Evolutionary conservation across 2,329 filamentous ascomycete genomes (phyloP).

Genomic region (Lasiodiplodia citricola): DNA sequence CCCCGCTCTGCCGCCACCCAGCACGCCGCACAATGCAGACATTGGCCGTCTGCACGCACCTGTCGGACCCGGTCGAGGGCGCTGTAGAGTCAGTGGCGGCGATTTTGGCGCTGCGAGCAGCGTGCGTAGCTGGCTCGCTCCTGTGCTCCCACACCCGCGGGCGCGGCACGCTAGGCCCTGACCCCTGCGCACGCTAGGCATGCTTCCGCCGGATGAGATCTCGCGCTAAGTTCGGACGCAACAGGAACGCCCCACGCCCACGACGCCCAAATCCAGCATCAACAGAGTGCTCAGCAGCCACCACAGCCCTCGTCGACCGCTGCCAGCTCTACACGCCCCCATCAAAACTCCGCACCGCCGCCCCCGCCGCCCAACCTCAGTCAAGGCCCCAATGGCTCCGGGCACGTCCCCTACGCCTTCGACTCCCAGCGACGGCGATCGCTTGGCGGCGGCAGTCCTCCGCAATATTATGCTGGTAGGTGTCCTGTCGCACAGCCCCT

Average conservation of each 20-base stretch:
- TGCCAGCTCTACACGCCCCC: constrained; percentile 29
- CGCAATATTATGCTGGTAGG: constrained; percentile 43
- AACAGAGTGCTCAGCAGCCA: constrained; percentile 37
- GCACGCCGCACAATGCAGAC: constrained; percentile 2
- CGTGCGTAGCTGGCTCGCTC: constrained; percentile 22
- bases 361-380: constrained; percentile 22
- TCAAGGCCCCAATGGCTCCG: constrained; percentile 18
- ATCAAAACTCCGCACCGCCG: constrained; percentile 26
- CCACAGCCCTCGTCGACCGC: constrained; percentile 34
- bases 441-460: constrained; percentile 45
- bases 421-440: constrained; percentile 46
- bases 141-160: constrained; percentile 29
- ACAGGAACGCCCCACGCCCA: constrained; percentile 32
- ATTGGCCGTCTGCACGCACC: constrained; percentile 1
- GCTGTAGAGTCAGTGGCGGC: not conserved
- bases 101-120: constrained; percentile 15
- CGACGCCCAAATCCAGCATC: constrained; percentile 35
- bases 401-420: constrained; percentile 24
- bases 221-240: constrained; percentile 26
- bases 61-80: not conserved
- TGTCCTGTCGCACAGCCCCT: constrained; percentile 26
- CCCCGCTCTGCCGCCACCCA: constrained; percentile 12
- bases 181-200: constrained; percentile 25
- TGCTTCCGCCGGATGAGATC: constrained; percentile 22
- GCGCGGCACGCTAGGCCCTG: constrained; percentile 34